Evolutionary conservation across 345 rosid species (phyloP), one percentile per base, ranked within the genome.

Genomic region (Populus euphratica): DNA sequence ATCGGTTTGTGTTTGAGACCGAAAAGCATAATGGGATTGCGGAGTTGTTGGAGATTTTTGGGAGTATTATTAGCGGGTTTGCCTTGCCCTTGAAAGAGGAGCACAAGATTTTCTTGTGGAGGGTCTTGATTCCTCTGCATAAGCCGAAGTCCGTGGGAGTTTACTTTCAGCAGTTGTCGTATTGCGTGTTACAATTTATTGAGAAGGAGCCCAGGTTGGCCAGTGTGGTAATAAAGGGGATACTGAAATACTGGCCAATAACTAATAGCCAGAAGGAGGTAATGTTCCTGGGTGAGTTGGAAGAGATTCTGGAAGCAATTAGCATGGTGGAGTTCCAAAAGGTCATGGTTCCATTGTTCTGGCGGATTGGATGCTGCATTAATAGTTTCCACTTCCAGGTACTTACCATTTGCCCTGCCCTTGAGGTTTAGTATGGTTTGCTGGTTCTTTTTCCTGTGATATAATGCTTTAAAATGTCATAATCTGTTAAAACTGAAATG

Each of bases 321-420:
- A 91, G 86, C 70, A 84, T 88, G 80, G 86, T 88, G 80, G 98
- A 94, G 56, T 94, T 92, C 44, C 93, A 92, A 79, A 91, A 87
- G 85, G 81, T 92, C 76, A 91, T 92, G 98, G 85, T 89, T 13
- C 89, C 92, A 6, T 88, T 94, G 84, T 94, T 92, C 84, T 86
- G 86, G 86, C 83, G 92, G 78, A 89, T 92, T 29, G 90, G 94
- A 14, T 82, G 88, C 80, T 94, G 98, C 90, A 89, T 94, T 49
- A 92, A 83, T 86, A 94, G 93, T 82, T 85, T 66, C 72, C 98
- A 94, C 80, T 94, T 91, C 77, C 98, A 94, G 98, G 98, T 94
- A 84, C 36, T 31, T n/a, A 39, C 70, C 25, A 44, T 43, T 52
- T 65, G n/a, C 78, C 8, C 14, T 59, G 10, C 61, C 0, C 16